A percentile compares a stretch with the other conserved stretches of the same genome.
Conservation (phyloP, 2,329 filamentous ascomycete genomes). For the Sclerotinia nivalis region DNA sequence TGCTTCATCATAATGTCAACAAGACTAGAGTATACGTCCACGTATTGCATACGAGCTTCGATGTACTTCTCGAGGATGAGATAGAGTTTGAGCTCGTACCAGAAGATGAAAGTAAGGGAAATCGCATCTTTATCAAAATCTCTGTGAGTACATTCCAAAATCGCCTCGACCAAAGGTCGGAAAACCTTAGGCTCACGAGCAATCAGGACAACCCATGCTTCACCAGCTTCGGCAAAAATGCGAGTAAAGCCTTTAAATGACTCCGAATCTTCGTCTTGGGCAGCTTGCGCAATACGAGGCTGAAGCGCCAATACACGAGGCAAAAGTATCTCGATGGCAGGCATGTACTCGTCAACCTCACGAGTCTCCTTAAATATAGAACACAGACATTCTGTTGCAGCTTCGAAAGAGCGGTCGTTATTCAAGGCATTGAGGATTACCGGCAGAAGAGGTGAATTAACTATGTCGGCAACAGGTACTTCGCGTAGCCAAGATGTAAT, state of each 20-base stretch:
- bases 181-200: constrained; percentile 82
- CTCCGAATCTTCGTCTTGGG: constrained; percentile 80
- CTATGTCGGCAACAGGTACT: constrained; percentile 79
- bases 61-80: constrained; percentile 88
- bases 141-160: constrained; percentile 86
- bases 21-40: constrained; percentile 82
- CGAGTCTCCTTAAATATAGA: constrained; percentile 88
- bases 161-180: constrained; percentile 79
- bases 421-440: constrained; percentile 77
- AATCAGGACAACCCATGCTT: constrained; percentile 91
- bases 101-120: constrained; percentile 92
- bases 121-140: constrained; percentile 91
- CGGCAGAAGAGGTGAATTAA: constrained; percentile 81
- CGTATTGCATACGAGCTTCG: constrained; percentile 71
- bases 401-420: constrained; percentile 75
- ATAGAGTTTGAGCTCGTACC: constrained; percentile 98
- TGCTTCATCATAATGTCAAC: constrained; percentile 93
- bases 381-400: constrained; percentile 89
- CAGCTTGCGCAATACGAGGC: constrained; percentile 73
- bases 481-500: constrained; percentile 96
- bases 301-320: constrained; percentile 75
- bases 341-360: constrained; percentile 87
- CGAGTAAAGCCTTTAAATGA: constrained; percentile 85
- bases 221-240: constrained; percentile 88
- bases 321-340: constrained; percentile 79